Evolutionary conservation across 192 early-diverging fungal species (phyloP).

Genomic region (Funneliformis mosseae): DNA sequence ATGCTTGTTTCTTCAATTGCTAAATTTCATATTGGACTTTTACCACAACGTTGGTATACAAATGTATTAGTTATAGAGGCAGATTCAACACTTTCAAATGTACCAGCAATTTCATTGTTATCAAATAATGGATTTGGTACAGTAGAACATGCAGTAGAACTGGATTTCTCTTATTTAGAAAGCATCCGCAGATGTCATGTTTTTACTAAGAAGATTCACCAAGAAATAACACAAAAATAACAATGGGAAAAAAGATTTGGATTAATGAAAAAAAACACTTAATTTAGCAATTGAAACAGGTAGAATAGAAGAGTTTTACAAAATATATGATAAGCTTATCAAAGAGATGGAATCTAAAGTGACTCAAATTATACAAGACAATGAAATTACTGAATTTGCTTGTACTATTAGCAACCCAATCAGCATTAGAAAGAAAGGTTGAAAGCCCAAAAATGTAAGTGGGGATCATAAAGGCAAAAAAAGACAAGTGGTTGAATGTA

Average conservation of each 20-base stretch:
- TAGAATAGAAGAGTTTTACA: neutral
- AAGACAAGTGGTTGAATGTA: neutral
- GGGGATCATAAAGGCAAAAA: neutral
- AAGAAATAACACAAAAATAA: neutral
- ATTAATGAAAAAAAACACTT: neutral
- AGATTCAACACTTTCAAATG: neutral
- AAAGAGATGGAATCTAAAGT: neutral
- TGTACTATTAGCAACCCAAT: neutral
- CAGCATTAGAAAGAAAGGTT: neutral
- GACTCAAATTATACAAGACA: neutral
- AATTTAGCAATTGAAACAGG: conserved; percentile 6
- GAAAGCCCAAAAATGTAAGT: neutral
- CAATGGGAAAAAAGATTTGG: neutral
- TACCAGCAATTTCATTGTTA: neutral
- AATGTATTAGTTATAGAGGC: too few relatives aligned
- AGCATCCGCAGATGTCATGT: neutral
- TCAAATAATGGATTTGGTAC: neutral
- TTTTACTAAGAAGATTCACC: neutral
- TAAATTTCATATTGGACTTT: too few relatives aligned
- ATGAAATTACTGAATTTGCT: neutral
- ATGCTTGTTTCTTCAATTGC: too few relatives aligned
- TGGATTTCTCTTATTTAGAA: neutral
- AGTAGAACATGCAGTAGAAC: neutral
- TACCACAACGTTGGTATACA: too few relatives aligned
- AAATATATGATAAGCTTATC: neutral